These are phyloP conservation scores for Orychophragmus violaceus DNA, from an alignment of 345 rosid genomes.

Conservation along the genomic window DNA sequence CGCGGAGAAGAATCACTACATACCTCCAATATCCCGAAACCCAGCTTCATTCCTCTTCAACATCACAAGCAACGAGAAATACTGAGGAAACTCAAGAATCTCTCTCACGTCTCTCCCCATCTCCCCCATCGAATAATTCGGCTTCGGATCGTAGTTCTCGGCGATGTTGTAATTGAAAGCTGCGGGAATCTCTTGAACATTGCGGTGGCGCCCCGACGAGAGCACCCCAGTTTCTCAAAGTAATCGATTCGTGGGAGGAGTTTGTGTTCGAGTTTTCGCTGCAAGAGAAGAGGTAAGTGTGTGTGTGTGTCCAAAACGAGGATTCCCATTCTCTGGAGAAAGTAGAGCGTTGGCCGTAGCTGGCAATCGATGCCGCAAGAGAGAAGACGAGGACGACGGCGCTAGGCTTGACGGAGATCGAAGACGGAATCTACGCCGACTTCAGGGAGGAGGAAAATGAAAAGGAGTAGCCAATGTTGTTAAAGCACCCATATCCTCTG, in stretches of 20 bases:
- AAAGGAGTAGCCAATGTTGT: too few relatives aligned
- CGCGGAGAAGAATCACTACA: slow-evolving; percentile 70
- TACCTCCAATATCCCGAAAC: slow-evolving; percentile 51
- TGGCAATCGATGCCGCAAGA: slow-evolving; percentile 52
- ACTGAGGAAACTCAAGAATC: slow-evolving; percentile 70
- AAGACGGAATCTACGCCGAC: slow-evolving; percentile 44
- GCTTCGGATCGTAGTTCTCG: slow-evolving; percentile 64
- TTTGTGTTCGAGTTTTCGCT: slow-evolving; percentile 73
- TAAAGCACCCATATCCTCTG: too few relatives aligned
- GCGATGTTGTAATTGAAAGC: slow-evolving; percentile 67
- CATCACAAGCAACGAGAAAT: slow-evolving; percentile 74
- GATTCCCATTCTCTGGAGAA: slow-evolving; percentile 76
- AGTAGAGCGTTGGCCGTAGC: slow-evolving; percentile 70
- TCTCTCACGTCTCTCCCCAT: slow-evolving; percentile 88
- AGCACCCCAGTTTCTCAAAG: slow-evolving; percentile 60
- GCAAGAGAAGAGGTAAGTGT: slow-evolving; percentile 71
- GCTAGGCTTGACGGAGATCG: slow-evolving; percentile 47
- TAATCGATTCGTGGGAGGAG: slow-evolving; percentile 59
- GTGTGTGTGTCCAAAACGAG: slow-evolving; percentile 50
- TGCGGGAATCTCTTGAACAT: slow-evolving; percentile 83
- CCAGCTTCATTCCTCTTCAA: slow-evolving; percentile 54
- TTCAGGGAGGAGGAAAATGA: slow-evolving; percentile 92
- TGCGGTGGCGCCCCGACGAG: slow-evolving; percentile 39
- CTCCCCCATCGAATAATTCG: slow-evolving; percentile 61
- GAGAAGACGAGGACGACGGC: slow-evolving; percentile 80